These are phyloP conservation scores for Phytophthora nicotianae DNA, from an alignment of 352 stramenopile genomes.

Conservation along the genomic window DNA sequence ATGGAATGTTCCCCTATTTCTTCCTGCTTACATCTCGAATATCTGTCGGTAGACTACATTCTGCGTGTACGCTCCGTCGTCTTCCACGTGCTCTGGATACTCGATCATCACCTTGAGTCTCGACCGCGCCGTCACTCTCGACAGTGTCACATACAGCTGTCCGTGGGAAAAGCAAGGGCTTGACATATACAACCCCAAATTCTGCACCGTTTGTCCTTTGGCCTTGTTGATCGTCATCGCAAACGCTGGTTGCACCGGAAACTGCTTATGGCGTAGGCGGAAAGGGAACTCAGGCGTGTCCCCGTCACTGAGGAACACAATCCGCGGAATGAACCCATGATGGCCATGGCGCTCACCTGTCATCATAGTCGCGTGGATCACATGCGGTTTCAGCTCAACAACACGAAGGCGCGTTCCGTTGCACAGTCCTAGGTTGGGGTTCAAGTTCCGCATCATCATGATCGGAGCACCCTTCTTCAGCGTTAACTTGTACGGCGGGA, in stretches of 20 bases:
- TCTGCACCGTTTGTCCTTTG: slow-evolving; percentile 38
- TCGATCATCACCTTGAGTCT: slow-evolving; percentile 28
- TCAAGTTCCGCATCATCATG: slow-evolving; percentile 44
- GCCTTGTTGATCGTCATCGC: slow-evolving; percentile 49
- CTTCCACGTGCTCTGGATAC: slow-evolving; percentile 16
- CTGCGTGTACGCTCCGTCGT: slow-evolving; percentile 8
- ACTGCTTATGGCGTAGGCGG: slow-evolving; percentile 26
- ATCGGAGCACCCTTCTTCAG: slow-evolving; percentile 11
- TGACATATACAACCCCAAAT: slow-evolving; percentile 32
- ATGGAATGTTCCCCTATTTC: no score
- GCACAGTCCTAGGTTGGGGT: slow-evolving; percentile 24
- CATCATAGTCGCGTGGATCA: slow-evolving; percentile 37
- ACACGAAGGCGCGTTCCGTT: slow-evolving; percentile 38
- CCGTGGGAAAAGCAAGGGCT: slow-evolving; percentile 33
- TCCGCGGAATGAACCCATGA: slow-evolving; percentile 23
- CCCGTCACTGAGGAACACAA: slow-evolving; percentile 26
- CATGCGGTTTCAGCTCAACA: slow-evolving; percentile 23
- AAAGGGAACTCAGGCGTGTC: slow-evolving; percentile 24
- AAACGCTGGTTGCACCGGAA: slow-evolving; percentile 33
- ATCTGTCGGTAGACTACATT: slow-evolving; percentile 27
- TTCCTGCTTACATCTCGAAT: not conserved
- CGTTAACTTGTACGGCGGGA: slow-evolving; percentile 23
- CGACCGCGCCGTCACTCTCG: slow-evolving; percentile 1
- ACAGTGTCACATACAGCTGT: slow-evolving; percentile 16
- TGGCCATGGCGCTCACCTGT: slow-evolving; percentile 17